phyloP scores from a whole-genome alignment of 148 eudicot species.

The Chenopodium quinoa region DNA sequence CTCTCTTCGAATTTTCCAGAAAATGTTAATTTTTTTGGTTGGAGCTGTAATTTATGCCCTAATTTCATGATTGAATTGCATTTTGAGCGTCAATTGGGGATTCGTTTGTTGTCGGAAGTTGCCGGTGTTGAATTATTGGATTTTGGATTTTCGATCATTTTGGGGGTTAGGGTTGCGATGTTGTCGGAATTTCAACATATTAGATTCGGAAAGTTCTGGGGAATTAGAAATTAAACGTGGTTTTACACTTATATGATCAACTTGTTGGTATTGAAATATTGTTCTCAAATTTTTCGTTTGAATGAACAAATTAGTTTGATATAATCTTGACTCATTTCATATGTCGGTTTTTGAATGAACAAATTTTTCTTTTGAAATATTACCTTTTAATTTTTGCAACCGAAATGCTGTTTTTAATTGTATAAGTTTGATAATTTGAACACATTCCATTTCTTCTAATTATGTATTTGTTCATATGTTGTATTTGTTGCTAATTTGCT shows the following conservation, averaged over 20 bases:
- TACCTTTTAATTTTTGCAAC: too few relatives aligned
- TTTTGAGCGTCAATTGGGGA: neutral
- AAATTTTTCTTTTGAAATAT: too few relatives aligned
- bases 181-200: neutral
- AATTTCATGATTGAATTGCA: neutral
- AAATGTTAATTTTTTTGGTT: neutral
- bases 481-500: neutral
- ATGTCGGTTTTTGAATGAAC: neutral
- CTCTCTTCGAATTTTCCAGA: neutral
- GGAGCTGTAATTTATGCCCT: neutral
- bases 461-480: too few relatives aligned
- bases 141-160: neutral
- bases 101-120: neutral
- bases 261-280: neutral
- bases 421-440: too few relatives aligned
- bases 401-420: too few relatives aligned
- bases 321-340: neutral
- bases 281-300: neutral
- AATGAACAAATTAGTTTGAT: neutral
- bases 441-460: too few relatives aligned
- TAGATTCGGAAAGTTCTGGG: neutral
- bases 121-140: neutral
- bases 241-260: neutral
- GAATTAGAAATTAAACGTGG: neutral
- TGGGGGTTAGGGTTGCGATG: conserved; percentile 15